Evolutionary conservation across 345 rosid species (phyloP).

Genomic region (Gossypium raimondii): DNA sequence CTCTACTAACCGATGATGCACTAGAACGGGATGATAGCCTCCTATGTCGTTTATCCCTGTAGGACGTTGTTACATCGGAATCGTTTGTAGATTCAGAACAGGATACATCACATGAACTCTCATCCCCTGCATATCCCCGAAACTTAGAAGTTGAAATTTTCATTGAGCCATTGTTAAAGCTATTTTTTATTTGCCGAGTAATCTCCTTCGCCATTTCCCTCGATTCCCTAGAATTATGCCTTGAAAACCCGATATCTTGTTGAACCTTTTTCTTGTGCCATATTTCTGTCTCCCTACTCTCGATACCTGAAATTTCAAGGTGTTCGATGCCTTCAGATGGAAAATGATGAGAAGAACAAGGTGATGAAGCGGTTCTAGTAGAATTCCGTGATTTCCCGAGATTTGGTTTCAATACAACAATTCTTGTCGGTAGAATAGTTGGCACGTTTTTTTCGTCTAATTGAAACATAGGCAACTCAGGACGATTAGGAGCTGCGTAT

Average conservation of each 20-base stretch:
- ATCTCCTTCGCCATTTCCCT: conserved; percentile 62
- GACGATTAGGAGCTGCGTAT: conserved; percentile 25
- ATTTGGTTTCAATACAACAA: conserved; percentile 90
- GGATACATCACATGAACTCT: conserved; percentile 67
- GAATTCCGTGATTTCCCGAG: conserved; percentile 49
- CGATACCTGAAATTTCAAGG: conserved; percentile 34
- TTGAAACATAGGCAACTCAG: conserved; percentile 35
- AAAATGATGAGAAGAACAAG: conserved; percentile 45
- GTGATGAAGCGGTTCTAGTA: conserved; percentile 41
- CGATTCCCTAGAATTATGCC: conserved; percentile 56
- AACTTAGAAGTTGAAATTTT: conserved; percentile 42
- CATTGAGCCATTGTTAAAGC: conserved; percentile 34
- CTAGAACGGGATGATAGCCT: conserved; percentile 43
- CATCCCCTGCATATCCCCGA: conserved; percentile 77
- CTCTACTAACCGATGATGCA: conserved; percentile 72
- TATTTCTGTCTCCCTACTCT: conserved; percentile 30
- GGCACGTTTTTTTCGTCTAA: conserved; percentile 38
- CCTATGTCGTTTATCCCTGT: conserved; percentile 37
- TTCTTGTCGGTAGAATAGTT: conserved; percentile 52
- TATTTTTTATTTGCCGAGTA: conserved; percentile 57
- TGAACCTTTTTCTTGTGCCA: conserved; percentile 40
- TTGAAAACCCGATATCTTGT: conserved; percentile 40
- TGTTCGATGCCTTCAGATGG: conserved; percentile 38
- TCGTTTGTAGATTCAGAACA: conserved; percentile 71
- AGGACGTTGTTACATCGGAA: conserved; percentile 40